phyloP scores from a whole-genome alignment of 106 monocot genomes.

The Platanthera zijinensis region DNA sequence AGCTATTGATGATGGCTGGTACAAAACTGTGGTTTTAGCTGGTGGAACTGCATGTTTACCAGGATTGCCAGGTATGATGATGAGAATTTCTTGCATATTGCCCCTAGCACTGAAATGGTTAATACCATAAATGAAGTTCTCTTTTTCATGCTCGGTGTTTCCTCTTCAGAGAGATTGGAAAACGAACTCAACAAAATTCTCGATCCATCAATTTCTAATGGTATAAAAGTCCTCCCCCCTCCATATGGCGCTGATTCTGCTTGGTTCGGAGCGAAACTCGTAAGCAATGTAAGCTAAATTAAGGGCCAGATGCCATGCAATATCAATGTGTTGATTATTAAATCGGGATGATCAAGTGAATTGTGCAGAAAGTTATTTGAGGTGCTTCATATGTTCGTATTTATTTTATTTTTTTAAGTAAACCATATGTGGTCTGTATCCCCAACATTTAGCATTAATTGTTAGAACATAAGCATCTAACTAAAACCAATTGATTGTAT shows the following conservation, averaged over 20 bases:
- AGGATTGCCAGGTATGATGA: constrained; percentile 64
- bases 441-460: no score
- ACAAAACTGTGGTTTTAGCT: constrained; percentile 75
- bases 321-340: not conserved
- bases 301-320: not conserved
- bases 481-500: not conserved
- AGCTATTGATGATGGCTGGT: constrained; percentile 66
- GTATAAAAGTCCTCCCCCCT: constrained; percentile 75
- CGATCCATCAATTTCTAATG: constrained; percentile 55
- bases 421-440: not conserved
- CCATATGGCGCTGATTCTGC: constrained; percentile 74
- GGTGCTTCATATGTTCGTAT: not conserved
- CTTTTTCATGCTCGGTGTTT: not conserved
- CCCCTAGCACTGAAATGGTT: not conserved
- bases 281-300: constrained; percentile 70
- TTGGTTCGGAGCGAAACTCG: constrained; percentile 88
- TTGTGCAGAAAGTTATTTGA: not conserved
- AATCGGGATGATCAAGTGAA: not conserved
- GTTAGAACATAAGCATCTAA: not conserved
- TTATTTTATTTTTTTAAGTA: not conserved
- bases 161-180: constrained; percentile 68
- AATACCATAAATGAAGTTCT: not conserved
- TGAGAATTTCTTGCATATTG: not conserved
- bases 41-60: constrained; percentile 91
- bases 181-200: constrained; percentile 62